Conservation (phyloP, 805 yeast species). For the Kuraishia piskuri region DNA sequence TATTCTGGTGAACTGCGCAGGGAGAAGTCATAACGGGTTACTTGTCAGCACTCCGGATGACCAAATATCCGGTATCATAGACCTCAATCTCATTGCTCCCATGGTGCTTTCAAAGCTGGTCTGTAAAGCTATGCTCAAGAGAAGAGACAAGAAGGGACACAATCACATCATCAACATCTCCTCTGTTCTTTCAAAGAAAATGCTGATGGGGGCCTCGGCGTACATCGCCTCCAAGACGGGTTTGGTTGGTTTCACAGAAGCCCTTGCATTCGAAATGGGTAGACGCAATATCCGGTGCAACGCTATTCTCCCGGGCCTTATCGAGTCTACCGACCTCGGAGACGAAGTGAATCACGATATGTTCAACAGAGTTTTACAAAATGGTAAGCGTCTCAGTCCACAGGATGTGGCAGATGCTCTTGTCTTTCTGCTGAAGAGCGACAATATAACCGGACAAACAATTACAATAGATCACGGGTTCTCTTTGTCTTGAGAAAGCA, state of each 20-base stretch:
- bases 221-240: constrained; percentile 72
- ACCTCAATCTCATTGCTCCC: constrained; percentile 52
- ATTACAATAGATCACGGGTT: constrained; percentile 22
- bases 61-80: constrained; percentile 37
- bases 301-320: constrained; percentile 59
- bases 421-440: constrained; percentile 12
- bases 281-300: constrained; percentile 50
- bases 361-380: constrained; percentile 4
- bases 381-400: constrained; percentile 9
- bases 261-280: constrained; percentile 53
- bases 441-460: constrained; percentile 21
- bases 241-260: constrained; percentile 47
- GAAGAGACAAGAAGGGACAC: constrained; percentile 11
- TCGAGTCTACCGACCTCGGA: constrained; percentile 63
- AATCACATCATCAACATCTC: constrained; percentile 53
- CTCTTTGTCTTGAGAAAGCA: not conserved
- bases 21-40: constrained; percentile 50
- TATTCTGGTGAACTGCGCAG: constrained; percentile 58
- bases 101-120: constrained; percentile 49
- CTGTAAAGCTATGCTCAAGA: constrained; percentile 39
- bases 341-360: constrained; percentile 16
- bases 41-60: constrained; percentile 31
- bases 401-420: constrained; percentile 16
- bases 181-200: constrained; percentile 46
- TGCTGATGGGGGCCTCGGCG: constrained; percentile 48